phyloP scores from a whole-genome alignment of 352 stramenopile species.

The Achlya hypogyna region DNA sequence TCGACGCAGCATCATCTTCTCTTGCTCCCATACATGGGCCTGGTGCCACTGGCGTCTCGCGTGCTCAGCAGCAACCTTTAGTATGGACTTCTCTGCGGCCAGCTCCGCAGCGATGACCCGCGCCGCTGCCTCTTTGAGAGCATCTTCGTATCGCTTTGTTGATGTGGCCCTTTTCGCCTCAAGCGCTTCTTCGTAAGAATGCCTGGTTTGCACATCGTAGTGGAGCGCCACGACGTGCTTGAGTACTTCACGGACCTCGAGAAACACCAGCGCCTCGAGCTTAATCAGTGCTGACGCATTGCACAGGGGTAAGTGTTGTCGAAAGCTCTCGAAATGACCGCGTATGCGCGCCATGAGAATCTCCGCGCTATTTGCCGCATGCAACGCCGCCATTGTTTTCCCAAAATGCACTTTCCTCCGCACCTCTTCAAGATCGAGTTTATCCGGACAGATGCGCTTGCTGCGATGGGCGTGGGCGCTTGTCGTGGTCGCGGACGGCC shows the following conservation, averaged over 20 bases:
- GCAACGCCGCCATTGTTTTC: too few relatives aligned
- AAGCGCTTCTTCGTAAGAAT: neutral
- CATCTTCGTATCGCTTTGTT: too few relatives aligned
- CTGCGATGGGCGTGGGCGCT: neutral
- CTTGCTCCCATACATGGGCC: neutral
- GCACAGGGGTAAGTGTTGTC: neutral
- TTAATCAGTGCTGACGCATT: neutral
- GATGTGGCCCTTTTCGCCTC: too few relatives aligned
- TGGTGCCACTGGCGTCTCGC: too few relatives aligned
- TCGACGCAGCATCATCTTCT: neutral
- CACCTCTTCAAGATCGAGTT: neutral
- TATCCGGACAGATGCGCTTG: neutral
- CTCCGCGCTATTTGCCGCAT: neutral
- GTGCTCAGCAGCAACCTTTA: too few relatives aligned
- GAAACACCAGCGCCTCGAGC: neutral
- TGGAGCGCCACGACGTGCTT: neutral
- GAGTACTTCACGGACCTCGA: neutral
- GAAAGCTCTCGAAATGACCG: neutral
- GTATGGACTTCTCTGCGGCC: too few relatives aligned
- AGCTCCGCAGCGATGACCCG: too few relatives aligned
- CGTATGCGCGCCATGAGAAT: neutral
- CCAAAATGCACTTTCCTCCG: neutral
- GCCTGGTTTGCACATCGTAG: too few relatives aligned
- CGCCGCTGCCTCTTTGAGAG: too few relatives aligned
- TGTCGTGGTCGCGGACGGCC: neutral